phyloP scores from a whole-genome alignment of 139 green algal genomes.

The Mychonastes homosphaera region DNA sequence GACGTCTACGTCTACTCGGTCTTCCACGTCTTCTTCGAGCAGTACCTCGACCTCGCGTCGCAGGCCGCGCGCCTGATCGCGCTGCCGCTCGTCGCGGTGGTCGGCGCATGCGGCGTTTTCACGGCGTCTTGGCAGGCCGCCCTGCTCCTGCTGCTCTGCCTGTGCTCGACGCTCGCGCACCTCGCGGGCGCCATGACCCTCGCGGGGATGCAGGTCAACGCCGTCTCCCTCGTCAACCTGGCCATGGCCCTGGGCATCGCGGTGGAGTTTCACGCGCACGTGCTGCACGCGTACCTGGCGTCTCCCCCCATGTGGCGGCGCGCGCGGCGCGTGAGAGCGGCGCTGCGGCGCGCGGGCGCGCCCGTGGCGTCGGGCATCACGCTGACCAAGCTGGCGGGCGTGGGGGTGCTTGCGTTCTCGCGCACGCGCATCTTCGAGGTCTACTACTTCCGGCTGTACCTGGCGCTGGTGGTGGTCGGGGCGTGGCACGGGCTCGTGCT shows the following conservation, averaged over 20 bases:
- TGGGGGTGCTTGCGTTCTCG: slow-evolving; percentile 64
- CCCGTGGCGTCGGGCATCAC: slow-evolving; percentile 73
- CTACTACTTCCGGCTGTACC: slow-evolving; percentile 61
- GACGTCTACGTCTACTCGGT: slow-evolving; percentile 76
- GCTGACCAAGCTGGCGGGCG: slow-evolving; percentile 77
- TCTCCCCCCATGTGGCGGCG: slow-evolving; percentile 23
- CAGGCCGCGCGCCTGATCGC: slow-evolving; percentile 25
- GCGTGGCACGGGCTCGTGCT: slow-evolving; percentile 77
- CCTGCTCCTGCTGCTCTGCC: slow-evolving; percentile 41
- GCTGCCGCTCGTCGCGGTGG: slow-evolving; percentile 26
- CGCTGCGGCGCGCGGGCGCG: slow-evolving; percentile 38
- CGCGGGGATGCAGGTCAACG: slow-evolving; percentile 62
- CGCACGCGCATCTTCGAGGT: slow-evolving; percentile 63
- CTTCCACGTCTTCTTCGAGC: slow-evolving; percentile 94
- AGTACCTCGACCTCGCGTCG: slow-evolving; percentile 60
- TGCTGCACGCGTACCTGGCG: slow-evolving; percentile 60
- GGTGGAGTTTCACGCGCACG: slow-evolving; percentile 75
- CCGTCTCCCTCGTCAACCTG: slow-evolving; percentile 69
- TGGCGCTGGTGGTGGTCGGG: slow-evolving; percentile 71
- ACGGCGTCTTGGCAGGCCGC: slow-evolving; percentile 3
- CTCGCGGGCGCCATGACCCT: slow-evolving; percentile 66
- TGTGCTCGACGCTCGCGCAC: slow-evolving; percentile 61
- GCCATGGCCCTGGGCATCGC: slow-evolving; percentile 67
- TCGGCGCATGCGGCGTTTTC: slow-evolving; percentile 15
- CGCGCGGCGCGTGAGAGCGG: slow-evolving; percentile 12